Evolutionary conservation across 1,139 yeast species (phyloP).

Genomic region (Hyphopichia pseudoburtonii): DNA sequence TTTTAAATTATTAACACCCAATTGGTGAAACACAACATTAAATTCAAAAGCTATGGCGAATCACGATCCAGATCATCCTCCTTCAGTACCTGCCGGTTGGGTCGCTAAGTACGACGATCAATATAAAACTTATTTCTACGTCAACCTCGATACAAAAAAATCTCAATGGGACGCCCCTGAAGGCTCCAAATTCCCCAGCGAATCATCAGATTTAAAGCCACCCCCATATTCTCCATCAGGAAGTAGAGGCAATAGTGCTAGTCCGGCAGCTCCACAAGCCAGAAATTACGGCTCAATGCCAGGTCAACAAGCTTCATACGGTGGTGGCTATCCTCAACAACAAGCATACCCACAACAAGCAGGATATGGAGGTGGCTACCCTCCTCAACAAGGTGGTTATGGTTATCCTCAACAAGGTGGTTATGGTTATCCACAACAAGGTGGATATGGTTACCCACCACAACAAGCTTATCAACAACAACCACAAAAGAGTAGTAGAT

Average conservation of each 20-base stretch:
- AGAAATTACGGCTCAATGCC: constrained; percentile 9
- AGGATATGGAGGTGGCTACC: constrained; percentile 18
- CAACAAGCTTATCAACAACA: constrained; percentile 14
- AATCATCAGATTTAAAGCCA: constrained; percentile 24
- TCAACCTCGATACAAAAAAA: constrained; percentile 64
- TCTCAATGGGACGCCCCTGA: constrained; percentile 91
- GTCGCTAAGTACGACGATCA: constrained; percentile 80
- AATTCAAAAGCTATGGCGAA: not conserved
- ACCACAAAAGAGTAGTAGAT: constrained; percentile 14
- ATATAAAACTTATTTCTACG: constrained; percentile 78
- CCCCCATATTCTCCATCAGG: constrained; percentile 34
- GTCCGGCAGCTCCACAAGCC: constrained; percentile 4
- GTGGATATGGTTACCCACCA: constrained; percentile 20
- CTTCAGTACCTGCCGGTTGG: constrained; percentile 79
- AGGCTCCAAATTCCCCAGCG: constrained; percentile 46
- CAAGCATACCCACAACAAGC: not conserved
- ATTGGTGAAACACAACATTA: too few species aligned
- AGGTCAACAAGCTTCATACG: constrained; percentile 4
- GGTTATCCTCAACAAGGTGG: not conserved
- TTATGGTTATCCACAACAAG: constrained; percentile 14
- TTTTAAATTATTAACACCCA: too few species aligned
- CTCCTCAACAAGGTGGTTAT: not conserved
- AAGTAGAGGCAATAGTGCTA: constrained; percentile 5
- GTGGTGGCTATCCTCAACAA: constrained; percentile 1
- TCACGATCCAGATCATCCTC: constrained; percentile 36